A percentile compares a stretch with the other conserved stretches of the same genome.
Evolutionary conservation across 129 eudicot species (phyloP).

Genomic region (Escallonia herrerae): DNA sequence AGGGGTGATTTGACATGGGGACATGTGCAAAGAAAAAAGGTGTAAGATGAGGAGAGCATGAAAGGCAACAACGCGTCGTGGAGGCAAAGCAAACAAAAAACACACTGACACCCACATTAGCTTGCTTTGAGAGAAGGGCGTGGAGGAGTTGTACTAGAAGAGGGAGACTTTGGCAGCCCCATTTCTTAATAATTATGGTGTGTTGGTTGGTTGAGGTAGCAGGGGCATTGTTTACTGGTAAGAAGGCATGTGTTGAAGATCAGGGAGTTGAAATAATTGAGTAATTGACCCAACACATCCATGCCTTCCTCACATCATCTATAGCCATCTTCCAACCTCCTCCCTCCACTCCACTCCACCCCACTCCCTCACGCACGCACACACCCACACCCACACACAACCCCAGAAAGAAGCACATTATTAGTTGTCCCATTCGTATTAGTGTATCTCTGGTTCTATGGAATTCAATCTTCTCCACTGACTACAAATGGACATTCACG

Average conservation of each 20-base stretch:
- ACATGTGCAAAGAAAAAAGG: not conserved
- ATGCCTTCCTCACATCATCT: not conserved
- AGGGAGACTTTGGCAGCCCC: not conserved
- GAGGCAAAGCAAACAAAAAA: not conserved
- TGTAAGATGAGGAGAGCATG: not conserved
- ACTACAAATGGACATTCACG: too few species aligned
- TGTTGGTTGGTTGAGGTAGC: slow-evolving; percentile 5
- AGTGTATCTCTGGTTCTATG: too few species aligned
- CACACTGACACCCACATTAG: not conserved
- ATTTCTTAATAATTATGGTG: not conserved
- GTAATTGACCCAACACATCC: slow-evolving; percentile 7
- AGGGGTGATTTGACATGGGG: slow-evolving; percentile 3
- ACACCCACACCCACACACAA: too few species aligned
- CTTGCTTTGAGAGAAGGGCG: not conserved
- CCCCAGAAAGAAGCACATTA: not conserved
- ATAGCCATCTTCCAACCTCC: slow-evolving; percentile 5
- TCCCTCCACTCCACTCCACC: too few species aligned
- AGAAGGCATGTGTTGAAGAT: not conserved
- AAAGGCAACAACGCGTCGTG: not conserved
- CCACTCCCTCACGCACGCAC: not conserved
- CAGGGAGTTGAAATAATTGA: not conserved
- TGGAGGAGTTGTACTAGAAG: not conserved
- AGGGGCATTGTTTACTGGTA: not conserved
- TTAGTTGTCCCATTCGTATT: too few species aligned
- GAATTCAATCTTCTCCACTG: too few species aligned